A percentile compares a stretch with the other conserved stretches of the same genome.
Evolutionary conservation across 495 filamentous ascomycete species (phyloP).

Genomic region (Parathielavia hyrcaniae): DNA sequence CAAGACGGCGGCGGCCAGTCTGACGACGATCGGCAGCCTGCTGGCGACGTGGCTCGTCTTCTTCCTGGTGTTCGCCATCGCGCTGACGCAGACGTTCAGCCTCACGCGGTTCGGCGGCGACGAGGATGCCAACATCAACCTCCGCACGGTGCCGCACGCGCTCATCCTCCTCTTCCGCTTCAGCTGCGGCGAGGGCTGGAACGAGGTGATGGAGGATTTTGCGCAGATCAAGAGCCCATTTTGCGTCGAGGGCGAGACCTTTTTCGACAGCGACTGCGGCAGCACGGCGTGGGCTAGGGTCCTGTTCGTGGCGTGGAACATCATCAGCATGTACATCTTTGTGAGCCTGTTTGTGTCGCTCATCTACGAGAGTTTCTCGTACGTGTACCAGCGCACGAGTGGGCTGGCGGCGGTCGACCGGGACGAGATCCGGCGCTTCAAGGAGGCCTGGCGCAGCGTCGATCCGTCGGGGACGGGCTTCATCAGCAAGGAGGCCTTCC

Average conservation of each 20-base stretch:
- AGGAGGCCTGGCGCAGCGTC: constrained; percentile 94
- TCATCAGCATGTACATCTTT: constrained; percentile 99
- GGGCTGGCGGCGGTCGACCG: constrained; percentile 75
- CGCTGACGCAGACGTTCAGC: constrained; percentile 92
- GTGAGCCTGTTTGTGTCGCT: constrained; percentile 97
- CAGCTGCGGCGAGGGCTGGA: constrained; percentile 94
- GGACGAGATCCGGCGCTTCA: constrained; percentile 92
- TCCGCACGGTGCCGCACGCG: constrained; percentile 86
- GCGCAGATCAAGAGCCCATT: constrained; percentile 67
- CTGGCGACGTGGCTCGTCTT: constrained; percentile 95
- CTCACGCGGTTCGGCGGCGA: constrained; percentile 76
- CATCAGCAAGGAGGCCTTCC: constrained; percentile 88
- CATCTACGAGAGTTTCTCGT: constrained; percentile 99
- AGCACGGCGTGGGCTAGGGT: constrained; percentile 77
- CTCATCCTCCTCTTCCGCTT: constrained; percentile 89
- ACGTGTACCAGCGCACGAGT: constrained; percentile 95
- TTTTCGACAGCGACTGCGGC: constrained; percentile 88
- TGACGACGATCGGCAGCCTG: constrained; percentile 84
- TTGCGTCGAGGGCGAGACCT: constrained; percentile 61
- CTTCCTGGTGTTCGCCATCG: constrained; percentile 94
- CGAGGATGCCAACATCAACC: constrained; percentile 80
- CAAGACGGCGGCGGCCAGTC: constrained; percentile 96
- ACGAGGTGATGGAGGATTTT: constrained; percentile 93
- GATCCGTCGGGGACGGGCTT: constrained; percentile 88
- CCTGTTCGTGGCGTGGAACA: constrained; percentile 95